Evolutionary conservation across 129 eudicot genomes (phyloP), one percentile per base, ranked within the genome.

Genomic region (Flaveria sonorensis): DNA sequence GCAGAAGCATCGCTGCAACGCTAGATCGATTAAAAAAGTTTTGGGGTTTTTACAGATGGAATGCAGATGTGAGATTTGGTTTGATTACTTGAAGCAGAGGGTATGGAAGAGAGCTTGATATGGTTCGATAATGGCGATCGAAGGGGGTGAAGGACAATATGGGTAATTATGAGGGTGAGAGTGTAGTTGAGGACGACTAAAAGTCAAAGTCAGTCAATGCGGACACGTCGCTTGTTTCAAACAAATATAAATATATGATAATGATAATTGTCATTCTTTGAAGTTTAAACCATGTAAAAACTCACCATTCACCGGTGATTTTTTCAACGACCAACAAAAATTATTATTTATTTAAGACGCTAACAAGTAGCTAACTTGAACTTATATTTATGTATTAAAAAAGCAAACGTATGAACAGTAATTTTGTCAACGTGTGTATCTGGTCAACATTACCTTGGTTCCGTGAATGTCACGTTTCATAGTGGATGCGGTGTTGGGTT

Each of bases 171-270:
- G 40, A 36, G 40, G 39, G 40, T 36, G 40, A 28, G 80, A 76
- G 81, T 53, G 68, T 67, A n/a, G 81, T 53, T 67, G 74, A 67
- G 81, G 68, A 52, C n/a, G n/a, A n/a, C 81, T 45, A 42, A 77
- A 77, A 77, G 81, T 77, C 81, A 77, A 77, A 77, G 75, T 77
- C 81, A 77, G 81, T 77, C 81, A 77, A 77, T 68, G 59, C 48
- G 28, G 46, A 67, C 68, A 53, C 57, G 81, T 36, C 40, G 68
- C 19, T 40, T 19, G 68, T 60, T 30, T 75, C 16, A 21, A 20
- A 4, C n/a, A n/a, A n/a, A n/a, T n/a, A n/a, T n/a, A n/a, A n/a
- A n/a, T n/a, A n/a, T n/a, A n/a, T n/a, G n/a, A n/a, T n/a, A n/a
- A n/a, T n/a, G n/a, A n/a, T n/a, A n/a, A n/a, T n/a, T n/a, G n/a